Conservation (phyloP, 2,329 filamentous ascomycete genomes). For the Erysiphe pisi region DNA sequence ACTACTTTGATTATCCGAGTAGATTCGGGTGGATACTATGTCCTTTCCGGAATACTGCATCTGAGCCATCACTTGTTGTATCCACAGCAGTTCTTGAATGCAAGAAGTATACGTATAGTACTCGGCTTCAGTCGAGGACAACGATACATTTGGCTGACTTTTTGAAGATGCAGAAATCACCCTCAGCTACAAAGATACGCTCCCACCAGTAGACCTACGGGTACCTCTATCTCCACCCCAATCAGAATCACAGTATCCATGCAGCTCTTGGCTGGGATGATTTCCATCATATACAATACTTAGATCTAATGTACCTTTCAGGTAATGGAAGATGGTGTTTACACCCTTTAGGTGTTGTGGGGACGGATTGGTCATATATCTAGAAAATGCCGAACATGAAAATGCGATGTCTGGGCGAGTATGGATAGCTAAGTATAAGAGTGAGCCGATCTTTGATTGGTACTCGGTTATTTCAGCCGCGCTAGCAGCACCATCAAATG, state of each 20-base stretch:
- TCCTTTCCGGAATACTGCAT: constrained; percentile 13
- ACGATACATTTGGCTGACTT: not conserved
- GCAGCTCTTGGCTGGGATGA: not conserved
- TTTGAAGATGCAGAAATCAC: not conserved
- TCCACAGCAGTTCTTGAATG: not conserved
- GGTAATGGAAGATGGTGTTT: not conserved
- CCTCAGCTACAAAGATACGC: not conserved
- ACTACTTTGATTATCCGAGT: not conserved
- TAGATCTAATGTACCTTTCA: not conserved
- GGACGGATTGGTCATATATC: not conserved
- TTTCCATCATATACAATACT: not conserved
- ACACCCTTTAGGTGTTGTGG: constrained; percentile 13
- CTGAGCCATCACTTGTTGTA: not conserved
- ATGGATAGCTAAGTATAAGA: not conserved
- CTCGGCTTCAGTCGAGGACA: too few species aligned
- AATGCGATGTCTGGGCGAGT: not conserved
- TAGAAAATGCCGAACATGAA: not conserved
- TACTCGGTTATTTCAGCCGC: constrained; percentile 2
- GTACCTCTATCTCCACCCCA: not conserved
- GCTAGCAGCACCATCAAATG: not conserved
- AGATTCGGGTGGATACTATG: not conserved
- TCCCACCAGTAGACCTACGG: not conserved
- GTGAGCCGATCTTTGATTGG: not conserved
- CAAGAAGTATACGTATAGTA: not conserved
- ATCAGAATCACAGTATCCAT: not conserved